phyloP scores from a whole-genome alignment of 257 asterid species.

The Cordia subcordata region DNA sequence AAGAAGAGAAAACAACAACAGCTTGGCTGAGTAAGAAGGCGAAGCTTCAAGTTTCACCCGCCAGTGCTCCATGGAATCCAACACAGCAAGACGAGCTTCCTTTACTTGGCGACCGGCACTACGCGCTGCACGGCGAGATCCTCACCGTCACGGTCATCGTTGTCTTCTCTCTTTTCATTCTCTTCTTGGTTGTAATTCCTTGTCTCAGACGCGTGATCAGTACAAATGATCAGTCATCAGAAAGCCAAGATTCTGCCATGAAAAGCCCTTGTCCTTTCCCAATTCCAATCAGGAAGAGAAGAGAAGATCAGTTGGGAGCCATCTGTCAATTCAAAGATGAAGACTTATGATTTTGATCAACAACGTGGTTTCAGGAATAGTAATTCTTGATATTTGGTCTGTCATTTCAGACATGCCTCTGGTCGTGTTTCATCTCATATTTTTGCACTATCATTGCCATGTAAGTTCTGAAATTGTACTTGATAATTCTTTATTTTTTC shows the following conservation, averaged over 20 bases:
- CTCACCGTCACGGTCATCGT: slow-evolving; percentile 16
- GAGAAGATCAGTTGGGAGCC: background rate
- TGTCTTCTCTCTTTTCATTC: slow-evolving; percentile 8
- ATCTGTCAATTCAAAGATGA: no score
- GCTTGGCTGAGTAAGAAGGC: background rate
- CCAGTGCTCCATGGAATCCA: background rate
- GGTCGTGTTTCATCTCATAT: no score
- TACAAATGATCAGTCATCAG: background rate
- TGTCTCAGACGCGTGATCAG: slow-evolving; percentile 7
- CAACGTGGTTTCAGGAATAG: no score
- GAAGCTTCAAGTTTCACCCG: slow-evolving; percentile 4
- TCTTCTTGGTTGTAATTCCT: slow-evolving; percentile 12
- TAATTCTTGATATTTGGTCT: no score
- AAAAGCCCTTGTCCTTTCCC: background rate
- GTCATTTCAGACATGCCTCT: no score
- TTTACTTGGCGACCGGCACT: slow-evolving; percentile 7
- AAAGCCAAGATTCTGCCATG: background rate
- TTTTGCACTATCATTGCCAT: no score
- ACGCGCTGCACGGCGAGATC: slow-evolving; percentile 20
- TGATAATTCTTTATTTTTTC: no score
- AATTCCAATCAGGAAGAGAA: background rate
- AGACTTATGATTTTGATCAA: no score
- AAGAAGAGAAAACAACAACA: background rate
- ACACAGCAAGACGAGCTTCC: background rate
- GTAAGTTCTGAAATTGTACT: no score